phyloP scores from a whole-genome alignment of 2,329 filamentous ascomycete species.

The Alternaria sp. region DNA sequence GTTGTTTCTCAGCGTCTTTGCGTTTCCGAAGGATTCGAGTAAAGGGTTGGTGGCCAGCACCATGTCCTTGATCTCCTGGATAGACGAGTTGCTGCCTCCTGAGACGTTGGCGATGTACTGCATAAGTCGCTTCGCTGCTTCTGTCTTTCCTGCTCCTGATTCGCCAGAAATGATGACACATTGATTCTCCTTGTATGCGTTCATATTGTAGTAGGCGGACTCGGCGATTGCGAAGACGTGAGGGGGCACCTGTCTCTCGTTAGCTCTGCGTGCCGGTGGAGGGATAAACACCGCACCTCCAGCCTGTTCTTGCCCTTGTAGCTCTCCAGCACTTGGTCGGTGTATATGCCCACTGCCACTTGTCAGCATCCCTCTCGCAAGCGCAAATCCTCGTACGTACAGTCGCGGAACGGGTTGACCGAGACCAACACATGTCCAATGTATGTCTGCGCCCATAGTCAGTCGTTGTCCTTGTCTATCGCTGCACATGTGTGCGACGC shows the following conservation, averaged over 20 bases:
- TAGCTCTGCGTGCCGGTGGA: slow-evolving; percentile 16
- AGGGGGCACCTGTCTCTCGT: slow-evolving; percentile 69
- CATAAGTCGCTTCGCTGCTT: slow-evolving; percentile 98
- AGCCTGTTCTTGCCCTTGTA: slow-evolving; percentile 97
- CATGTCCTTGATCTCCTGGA: slow-evolving; percentile 99
- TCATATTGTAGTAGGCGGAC: slow-evolving; percentile 99
- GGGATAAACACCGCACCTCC: slow-evolving; percentile 59
- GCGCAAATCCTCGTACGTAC: slow-evolving; percentile 54
- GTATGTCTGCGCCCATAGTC: slow-evolving; percentile 72
- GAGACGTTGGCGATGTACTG: slow-evolving; percentile 99
- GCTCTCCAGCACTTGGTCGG: slow-evolving; percentile 88
- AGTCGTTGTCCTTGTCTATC: slow-evolving; percentile 27
- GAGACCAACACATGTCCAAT: slow-evolving; percentile 99
- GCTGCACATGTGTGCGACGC: slow-evolving; percentile 23
- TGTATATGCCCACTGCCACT: slow-evolving; percentile 86
- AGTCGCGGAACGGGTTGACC: slow-evolving; percentile 95
- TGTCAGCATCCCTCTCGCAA: slow-evolving; percentile 47
- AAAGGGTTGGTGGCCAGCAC: slow-evolving; percentile 97
- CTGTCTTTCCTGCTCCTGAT: slow-evolving; percentile 97
- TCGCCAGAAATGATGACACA: slow-evolving; percentile 99
- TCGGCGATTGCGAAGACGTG: slow-evolving; percentile 99
- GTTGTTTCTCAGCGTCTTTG: slow-evolving; percentile 97
- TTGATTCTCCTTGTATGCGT: slow-evolving; percentile 98
- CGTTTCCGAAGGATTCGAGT: slow-evolving; percentile 97
- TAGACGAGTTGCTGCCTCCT: slow-evolving; percentile 81